Conservation (phyloP, 1,284 basidiomycete genomes). For the Macrocystidia cucumis region DNA sequence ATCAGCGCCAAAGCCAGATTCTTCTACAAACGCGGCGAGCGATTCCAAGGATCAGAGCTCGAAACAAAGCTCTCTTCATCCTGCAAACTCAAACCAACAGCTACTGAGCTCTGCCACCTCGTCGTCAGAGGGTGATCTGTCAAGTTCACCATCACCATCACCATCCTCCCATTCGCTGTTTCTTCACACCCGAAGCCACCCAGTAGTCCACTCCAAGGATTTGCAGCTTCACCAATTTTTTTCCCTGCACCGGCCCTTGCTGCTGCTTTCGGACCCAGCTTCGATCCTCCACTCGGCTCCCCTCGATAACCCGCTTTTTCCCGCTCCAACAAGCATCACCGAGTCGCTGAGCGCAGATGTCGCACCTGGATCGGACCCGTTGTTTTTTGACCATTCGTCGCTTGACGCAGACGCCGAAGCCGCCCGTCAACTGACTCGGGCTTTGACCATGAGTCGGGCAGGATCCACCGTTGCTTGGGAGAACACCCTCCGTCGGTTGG, state of each 20-base stretch:
- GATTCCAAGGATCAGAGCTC: slow-evolving; percentile 5
- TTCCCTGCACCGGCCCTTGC: slow-evolving; percentile 65
- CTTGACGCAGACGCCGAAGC: slow-evolving; percentile 68
- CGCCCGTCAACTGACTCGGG: slow-evolving; percentile 63
- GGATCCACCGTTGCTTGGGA: slow-evolving; percentile 61
- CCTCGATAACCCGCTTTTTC: slow-evolving; percentile 21
- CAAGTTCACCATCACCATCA: slow-evolving; percentile 9
- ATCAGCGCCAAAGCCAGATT: slow-evolving; percentile 12
- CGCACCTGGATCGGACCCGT: slow-evolving; percentile 9
- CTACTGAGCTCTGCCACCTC: not conserved
- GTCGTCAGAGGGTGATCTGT: slow-evolving; percentile 12
- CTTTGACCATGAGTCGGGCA: slow-evolving; percentile 56
- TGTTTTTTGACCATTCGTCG: slow-evolving; percentile 39
- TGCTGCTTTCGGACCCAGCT: slow-evolving; percentile 53
- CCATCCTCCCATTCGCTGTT: slow-evolving; percentile 9
- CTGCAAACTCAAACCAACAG: not conserved
- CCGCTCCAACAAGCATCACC: slow-evolving; percentile 6
- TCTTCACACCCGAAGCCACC: too few relatives aligned
- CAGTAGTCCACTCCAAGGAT: slow-evolving; percentile 51
- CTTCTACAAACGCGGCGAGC: slow-evolving; percentile 4
- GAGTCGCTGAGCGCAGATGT: too few relatives aligned
- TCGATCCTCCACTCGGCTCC: slow-evolving; percentile 48
- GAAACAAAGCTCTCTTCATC: slow-evolving; percentile 8
- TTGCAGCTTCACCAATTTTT: slow-evolving; percentile 76
- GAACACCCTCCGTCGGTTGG: slow-evolving; percentile 49